Evolutionary conservation across 1,284 basidiomycete genomes (phyloP), one percentile per base, ranked within the genome.

Genomic region (Cryptococcus maquisensis): DNA sequence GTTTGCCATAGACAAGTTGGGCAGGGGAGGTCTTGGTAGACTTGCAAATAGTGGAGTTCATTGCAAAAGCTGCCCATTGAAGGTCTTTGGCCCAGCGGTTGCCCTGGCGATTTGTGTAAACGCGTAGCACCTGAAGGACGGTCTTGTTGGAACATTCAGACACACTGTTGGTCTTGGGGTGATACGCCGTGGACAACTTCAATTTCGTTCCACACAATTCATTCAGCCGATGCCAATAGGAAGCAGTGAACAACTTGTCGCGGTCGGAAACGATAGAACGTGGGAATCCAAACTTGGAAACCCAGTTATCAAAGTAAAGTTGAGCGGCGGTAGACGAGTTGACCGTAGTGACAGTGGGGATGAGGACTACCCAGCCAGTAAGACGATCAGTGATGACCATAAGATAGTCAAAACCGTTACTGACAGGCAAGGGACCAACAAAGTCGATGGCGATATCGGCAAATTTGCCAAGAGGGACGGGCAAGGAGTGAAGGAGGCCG

Each of bases 381-480:
- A 47, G 36, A 23, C 32, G 46, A 37, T 47, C 46, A 16, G 46
- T 47, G 20, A 47, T 37, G 46, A 28, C 28, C 18, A 47, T 26
- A 21, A 47, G 46, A 24, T 47, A 37, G 36, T 47, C 46, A 12
- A 8, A 47, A 8, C 46, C 46, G 4, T 37, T 18, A 36, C n/a
- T 28, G 28, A 13, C 3, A 1, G 46, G 46, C 3, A 47, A 20
- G 8, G 36, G 16, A 4, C 46, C 46, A 7, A 47, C 35, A 28
- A 47, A 47, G 18, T 47, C 46, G 3, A 47, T 47, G 10, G 32
- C 46, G 18, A 47, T 47, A 37, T 47, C 35, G 20, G 28, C 46
- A 13, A 47, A 47, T 37, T 47, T 47, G 35, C 10, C 12, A 13
- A 4, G 32, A 9, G 35, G 46, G 36, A 47, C 46, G 3, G 46